Base-by-base conservation (phyloP, 345 rosid genomes). In the Bruguiera parviflora region DNA sequence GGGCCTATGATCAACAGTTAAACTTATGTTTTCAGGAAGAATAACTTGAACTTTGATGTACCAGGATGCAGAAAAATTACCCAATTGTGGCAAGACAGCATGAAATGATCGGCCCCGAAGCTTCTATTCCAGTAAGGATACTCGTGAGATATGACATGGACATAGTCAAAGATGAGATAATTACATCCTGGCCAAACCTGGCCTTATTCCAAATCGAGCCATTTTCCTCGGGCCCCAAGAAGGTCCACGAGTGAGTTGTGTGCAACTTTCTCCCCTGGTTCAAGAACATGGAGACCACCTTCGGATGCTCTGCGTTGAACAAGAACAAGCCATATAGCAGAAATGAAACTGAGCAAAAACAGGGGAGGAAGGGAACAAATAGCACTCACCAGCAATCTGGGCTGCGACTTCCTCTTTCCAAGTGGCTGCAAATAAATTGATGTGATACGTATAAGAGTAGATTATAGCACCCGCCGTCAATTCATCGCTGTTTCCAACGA, bases 191-290 rank as follows among this genome's bases (percentile, higher is more conserved):
- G 2, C 89, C 86, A 56, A 58, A 77, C 55, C 69, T 80, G 21
- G 82, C 83, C 53, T 72, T 73, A 65, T 32, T 66, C 77, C 75
- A 85, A 4, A 75, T n/a, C 19, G 79, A 75, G 51, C 58, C 75
- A 15, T 62, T 52, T 19, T 67, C 13, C 65, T 76, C 76, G 8
- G 71, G 28, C 35, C 87, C 80, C 68, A 88, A 78, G 61, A 90
- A 90, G 47, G 75, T 69, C 93, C 92, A 88, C 58, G 96, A 86
- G 13, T 73, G 82, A 60, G 96, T 90, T 2, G 91, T 88, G 22
- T 85, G 93, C 13, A 81, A 28, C 33, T 79, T 72, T 58, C 76
- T 77, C 61, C 80, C 86, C 64, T 74, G 78, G 83, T 84, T 85
- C 71, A 65, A 65, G 78, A 88, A 84, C 43, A 90, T 77, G 22